A percentile compares a stretch with the other conserved stretches of the same genome.
Evolutionary conservation across 495 filamentous ascomycete genomes (phyloP).

Genomic region (Daldinia concentrica): DNA sequence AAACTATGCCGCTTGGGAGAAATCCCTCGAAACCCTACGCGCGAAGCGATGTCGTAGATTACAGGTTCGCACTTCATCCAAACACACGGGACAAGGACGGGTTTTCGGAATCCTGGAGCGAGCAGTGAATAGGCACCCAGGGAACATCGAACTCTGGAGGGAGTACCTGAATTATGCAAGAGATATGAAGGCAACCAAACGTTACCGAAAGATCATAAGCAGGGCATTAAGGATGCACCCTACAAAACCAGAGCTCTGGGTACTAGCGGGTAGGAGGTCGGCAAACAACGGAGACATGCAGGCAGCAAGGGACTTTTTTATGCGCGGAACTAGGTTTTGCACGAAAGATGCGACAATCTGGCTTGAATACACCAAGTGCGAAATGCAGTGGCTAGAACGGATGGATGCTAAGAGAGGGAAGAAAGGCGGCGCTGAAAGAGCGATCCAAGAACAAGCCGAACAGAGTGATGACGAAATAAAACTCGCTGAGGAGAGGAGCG

Average conservation of each 20-base stretch:
- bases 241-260: slow-evolving; percentile 84
- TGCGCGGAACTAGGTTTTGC: slow-evolving; percentile 91
- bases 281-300: slow-evolving; percentile 86
- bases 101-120: slow-evolving; percentile 91
- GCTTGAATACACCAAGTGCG: slow-evolving; percentile 89
- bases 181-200: slow-evolving; percentile 79
- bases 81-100: slow-evolving; percentile 75
- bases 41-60: slow-evolving; percentile 83
- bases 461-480: slow-evolving; percentile 54
- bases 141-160: slow-evolving; percentile 85
- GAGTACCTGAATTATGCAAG: slow-evolving; percentile 87
- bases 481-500: slow-evolving; percentile 51
- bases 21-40: slow-evolving; percentile 83
- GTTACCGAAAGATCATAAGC: slow-evolving; percentile 79
- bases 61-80: slow-evolving; percentile 68
- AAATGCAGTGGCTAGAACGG: slow-evolving; percentile 89
- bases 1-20: slow-evolving; percentile 89
- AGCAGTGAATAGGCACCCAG: slow-evolving; percentile 84
- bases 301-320: slow-evolving; percentile 78
- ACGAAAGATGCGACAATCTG: slow-evolving; percentile 74
- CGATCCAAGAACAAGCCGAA: slow-evolving; percentile 54
- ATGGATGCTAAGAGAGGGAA: slow-evolving; percentile 76
- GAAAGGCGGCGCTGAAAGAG: slow-evolving; percentile 59
- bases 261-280: slow-evolving; percentile 80
- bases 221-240: slow-evolving; percentile 84